phyloP scores from a whole-genome alignment of 176 grass and related monocot species.

The Carex scoparia region DNA sequence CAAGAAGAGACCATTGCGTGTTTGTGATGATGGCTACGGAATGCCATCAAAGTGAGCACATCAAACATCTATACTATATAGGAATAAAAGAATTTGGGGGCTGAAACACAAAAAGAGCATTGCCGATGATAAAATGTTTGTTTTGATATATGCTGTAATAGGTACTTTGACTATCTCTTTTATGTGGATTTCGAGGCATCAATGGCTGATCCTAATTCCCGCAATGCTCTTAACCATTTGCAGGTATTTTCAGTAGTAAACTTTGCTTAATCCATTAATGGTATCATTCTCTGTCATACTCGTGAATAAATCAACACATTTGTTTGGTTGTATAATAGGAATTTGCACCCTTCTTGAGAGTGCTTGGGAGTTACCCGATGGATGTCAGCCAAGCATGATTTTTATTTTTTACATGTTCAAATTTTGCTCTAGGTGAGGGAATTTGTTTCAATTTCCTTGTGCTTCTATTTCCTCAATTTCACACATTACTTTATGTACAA shows the following conservation, averaged over 20 bases:
- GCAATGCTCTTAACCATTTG: constrained; percentile 73
- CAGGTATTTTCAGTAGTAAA: constrained; percentile 35
- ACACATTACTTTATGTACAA: not conserved
- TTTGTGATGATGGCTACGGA: constrained; percentile 56
- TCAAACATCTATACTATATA: constrained; percentile 5
- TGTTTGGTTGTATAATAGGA: constrained; percentile 35
- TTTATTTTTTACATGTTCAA: not conserved
- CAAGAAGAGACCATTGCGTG: constrained; percentile 52
- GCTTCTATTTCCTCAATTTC: not conserved
- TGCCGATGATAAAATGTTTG: not conserved
- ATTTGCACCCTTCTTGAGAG: constrained; percentile 65
- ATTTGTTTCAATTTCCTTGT: not conserved
- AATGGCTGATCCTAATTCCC: constrained; percentile 73
- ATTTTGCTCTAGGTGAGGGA: constrained; percentile 14
- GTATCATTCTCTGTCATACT: not conserved
- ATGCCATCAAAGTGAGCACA: constrained; percentile 49
- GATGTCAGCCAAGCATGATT: constrained; percentile 56
- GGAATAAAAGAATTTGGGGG: not conserved
- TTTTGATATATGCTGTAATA: constrained; percentile 23
- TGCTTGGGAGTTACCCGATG: constrained; percentile 70
- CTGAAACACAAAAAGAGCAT: not conserved
- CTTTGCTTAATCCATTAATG: not conserved
- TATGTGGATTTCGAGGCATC: constrained; percentile 92
- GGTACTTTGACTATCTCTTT: constrained; percentile 89
- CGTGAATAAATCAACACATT: not conserved